phyloP scores from a whole-genome alignment of 2,329 filamentous ascomycete genomes.

The Dendryphion nanum region DNA sequence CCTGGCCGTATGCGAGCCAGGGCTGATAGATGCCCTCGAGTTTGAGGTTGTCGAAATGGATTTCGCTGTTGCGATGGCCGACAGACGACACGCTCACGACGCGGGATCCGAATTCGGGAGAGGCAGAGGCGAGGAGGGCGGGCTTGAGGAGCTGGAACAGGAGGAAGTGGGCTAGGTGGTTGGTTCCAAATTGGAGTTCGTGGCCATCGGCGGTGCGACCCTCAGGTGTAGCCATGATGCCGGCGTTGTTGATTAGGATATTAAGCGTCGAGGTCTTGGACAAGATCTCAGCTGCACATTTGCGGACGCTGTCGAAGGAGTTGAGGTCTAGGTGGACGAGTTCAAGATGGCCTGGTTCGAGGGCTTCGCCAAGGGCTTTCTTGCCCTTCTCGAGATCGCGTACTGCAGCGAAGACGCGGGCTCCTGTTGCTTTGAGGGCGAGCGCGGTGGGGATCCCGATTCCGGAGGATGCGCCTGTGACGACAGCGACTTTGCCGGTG shows the following conservation, averaged over 20 bases:
- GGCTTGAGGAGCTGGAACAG: constrained; percentile 42
- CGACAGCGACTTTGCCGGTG: constrained; percentile 22
- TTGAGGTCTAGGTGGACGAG: constrained; percentile 40
- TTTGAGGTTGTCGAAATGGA: not conserved
- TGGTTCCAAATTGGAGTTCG: constrained; percentile 39
- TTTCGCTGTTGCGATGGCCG: not conserved
- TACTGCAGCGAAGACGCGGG: constrained; percentile 45
- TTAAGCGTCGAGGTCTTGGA: constrained; percentile 42
- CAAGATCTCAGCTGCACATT: constrained; percentile 38
- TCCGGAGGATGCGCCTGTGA: constrained; percentile 29
- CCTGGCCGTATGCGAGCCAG: constrained; percentile 45
- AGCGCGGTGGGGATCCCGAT: constrained; percentile 28
- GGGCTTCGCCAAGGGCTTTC: constrained; percentile 9
- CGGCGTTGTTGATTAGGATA: constrained; percentile 41
- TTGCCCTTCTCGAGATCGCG: constrained; percentile 44
- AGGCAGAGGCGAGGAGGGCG: constrained; percentile 30
- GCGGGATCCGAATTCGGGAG: constrained; percentile 5
- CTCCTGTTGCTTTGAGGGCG: constrained; percentile 47
- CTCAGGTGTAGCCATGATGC: constrained; percentile 28
- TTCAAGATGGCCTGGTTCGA: constrained; percentile 16
- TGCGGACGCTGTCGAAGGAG: constrained; percentile 40
- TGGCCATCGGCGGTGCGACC: constrained; percentile 24
- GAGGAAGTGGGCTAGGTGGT: constrained; percentile 42
- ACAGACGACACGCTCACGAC: not conserved
- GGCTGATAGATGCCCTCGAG: constrained; percentile 39